Evolutionary conservation across 2,329 filamentous ascomycete species (phyloP).

Genomic region (Fusarium albidum): DNA sequence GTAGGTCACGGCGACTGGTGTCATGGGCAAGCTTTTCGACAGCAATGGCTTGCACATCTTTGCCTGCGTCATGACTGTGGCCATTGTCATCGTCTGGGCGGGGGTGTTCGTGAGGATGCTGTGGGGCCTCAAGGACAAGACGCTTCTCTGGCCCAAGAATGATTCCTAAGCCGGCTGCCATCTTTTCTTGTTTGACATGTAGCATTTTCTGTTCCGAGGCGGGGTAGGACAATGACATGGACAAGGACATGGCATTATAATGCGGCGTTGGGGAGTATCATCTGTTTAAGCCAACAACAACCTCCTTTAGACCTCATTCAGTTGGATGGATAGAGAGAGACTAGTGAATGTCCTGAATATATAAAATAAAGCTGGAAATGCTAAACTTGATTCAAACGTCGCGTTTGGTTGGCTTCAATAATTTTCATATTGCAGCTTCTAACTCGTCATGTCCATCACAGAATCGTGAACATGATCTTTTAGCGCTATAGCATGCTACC

Average conservation of each 20-base stretch:
- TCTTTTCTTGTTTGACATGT: background rate
- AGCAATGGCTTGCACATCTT: conserved; percentile 69
- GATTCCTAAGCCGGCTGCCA: conserved; percentile 7
- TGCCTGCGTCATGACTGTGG: conserved; percentile 72
- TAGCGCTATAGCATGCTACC: conserved; percentile 4
- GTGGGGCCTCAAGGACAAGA: conserved; percentile 67
- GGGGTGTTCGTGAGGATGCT: conserved; percentile 76
- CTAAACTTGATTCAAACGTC: too few species aligned
- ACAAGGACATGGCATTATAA: too few species aligned
- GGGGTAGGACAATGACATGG: too few species aligned
- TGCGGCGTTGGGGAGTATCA: too few species aligned
- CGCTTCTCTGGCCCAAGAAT: conserved; percentile 82
- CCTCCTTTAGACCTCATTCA: too few species aligned
- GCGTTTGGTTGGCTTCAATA: too few species aligned
- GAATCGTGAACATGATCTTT: background rate
- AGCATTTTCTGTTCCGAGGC: too few species aligned
- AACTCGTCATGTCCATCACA: conserved; percentile 1
- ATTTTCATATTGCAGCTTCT: background rate
- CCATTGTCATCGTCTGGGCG: conserved; percentile 73
- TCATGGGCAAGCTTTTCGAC: conserved; percentile 70
- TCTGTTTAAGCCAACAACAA: too few species aligned
- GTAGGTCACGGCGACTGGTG: conserved; percentile 74
- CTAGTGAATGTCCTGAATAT: too few species aligned
- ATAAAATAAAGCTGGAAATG: too few species aligned
- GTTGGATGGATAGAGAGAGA: too few species aligned